Conservation (phyloP, 208 protist species). For the Herpetomonas samuelpessoai region DNA sequence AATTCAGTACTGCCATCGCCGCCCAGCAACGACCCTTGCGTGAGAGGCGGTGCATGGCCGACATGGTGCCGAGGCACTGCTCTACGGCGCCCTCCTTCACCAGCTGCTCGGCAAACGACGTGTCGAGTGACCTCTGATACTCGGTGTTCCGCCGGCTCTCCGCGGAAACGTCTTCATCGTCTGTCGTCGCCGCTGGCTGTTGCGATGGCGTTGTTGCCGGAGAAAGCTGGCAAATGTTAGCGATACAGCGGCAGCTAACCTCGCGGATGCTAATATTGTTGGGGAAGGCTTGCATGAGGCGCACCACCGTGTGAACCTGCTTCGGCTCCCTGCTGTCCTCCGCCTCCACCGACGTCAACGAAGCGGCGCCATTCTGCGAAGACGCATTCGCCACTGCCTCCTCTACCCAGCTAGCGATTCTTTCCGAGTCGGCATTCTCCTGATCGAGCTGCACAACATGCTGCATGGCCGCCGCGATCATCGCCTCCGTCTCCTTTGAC, state of each 20-base stretch:
- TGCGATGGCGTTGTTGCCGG: constrained; percentile 7
- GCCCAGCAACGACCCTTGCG: constrained; percentile 51
- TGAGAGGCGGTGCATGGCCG: constrained; percentile 35
- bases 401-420: too few relatives aligned
- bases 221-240: constrained; percentile 80
- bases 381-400: too few relatives aligned
- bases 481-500: too few relatives aligned
- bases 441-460: constrained; percentile 55
- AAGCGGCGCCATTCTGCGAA: too few relatives aligned
- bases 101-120: constrained; percentile 38
- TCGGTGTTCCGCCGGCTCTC: too few relatives aligned
- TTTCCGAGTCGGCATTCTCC: constrained; percentile 49
- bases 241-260: constrained; percentile 75
- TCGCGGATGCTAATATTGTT: constrained; percentile 59
- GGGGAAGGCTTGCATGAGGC: constrained; percentile 49
- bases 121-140: too few relatives aligned
- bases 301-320: constrained; percentile 35
- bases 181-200: background rate
- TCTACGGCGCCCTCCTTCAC: constrained; percentile 65
- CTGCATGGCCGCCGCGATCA: constrained; percentile 29
- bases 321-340: constrained; percentile 1
- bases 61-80: constrained; percentile 55
- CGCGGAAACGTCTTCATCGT: too few relatives aligned
- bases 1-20: constrained; percentile 60
- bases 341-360: background rate